A percentile compares a stretch with the other conserved stretches of the same genome.
Conservation (phyloP, 495 filamentous ascomycete genomes). For the Aspergillus nanangensis region DNA sequence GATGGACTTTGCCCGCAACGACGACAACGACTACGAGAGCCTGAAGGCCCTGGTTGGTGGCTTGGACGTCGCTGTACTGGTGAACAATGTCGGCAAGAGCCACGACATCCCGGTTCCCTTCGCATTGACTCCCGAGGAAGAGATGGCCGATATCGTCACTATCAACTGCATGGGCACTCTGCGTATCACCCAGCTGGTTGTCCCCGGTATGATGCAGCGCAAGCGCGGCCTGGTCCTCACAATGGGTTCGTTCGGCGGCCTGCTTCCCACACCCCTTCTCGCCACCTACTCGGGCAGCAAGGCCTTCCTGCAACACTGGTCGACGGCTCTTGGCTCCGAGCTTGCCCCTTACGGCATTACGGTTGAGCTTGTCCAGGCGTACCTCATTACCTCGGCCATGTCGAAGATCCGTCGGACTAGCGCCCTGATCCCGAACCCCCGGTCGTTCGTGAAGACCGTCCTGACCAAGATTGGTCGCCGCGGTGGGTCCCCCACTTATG, state of each 20-base stretch:
- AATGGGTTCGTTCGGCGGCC: slow-evolving; percentile 93
- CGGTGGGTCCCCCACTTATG: slow-evolving; percentile 68
- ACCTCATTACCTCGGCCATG: slow-evolving; percentile 94
- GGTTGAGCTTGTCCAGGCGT: slow-evolving; percentile 81
- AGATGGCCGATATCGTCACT: slow-evolving; percentile 84
- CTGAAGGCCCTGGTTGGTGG: slow-evolving; percentile 62
- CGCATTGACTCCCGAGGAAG: slow-evolving; percentile 66
- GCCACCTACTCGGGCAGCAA: slow-evolving; percentile 98
- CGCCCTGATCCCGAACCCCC: slow-evolving; percentile 72
- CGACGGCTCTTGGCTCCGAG: slow-evolving; percentile 77
- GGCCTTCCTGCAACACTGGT: slow-evolving; percentile 98
- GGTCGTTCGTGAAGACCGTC: slow-evolving; percentile 72
- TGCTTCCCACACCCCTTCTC: slow-evolving; percentile 85
- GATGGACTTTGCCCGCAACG: slow-evolving; percentile 86
- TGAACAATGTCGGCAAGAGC: slow-evolving; percentile 97
- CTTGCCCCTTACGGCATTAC: slow-evolving; percentile 72
- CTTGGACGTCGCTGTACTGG: slow-evolving; percentile 78
- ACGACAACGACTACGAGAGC: slow-evolving; percentile 69
- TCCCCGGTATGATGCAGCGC: slow-evolving; percentile 77
- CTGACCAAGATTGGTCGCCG: slow-evolving; percentile 77
- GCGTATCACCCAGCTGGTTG: slow-evolving; percentile 76
- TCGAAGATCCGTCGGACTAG: slow-evolving; percentile 82
- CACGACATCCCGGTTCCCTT: slow-evolving; percentile 92
- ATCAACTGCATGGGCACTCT: slow-evolving; percentile 93
- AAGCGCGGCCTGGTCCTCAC: slow-evolving; percentile 87